phyloP scores from a whole-genome alignment of 2,329 filamentous ascomycete genomes.

The Myriosclerotinia curreyana region DNA sequence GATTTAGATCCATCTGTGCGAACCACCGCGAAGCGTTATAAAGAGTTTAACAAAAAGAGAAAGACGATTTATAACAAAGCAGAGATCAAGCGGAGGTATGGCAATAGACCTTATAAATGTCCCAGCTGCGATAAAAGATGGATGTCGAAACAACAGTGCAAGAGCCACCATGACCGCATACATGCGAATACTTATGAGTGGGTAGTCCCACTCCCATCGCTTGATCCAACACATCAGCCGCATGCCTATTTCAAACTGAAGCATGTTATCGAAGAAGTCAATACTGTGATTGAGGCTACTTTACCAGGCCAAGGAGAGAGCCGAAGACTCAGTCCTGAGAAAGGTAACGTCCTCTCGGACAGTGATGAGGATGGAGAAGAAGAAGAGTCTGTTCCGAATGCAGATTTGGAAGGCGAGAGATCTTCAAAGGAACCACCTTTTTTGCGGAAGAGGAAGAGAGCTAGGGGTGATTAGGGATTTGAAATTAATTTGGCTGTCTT shows the following conservation, averaged over 20 bases:
- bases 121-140: slow-evolving; percentile 1
- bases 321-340: slow-evolving; percentile 85
- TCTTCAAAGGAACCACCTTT: neutral
- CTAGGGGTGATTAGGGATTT: neutral
- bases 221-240: neutral
- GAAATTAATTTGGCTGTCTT: no score
- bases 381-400: neutral
- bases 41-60: neutral
- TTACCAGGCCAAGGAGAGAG: slow-evolving; percentile 76
- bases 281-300: slow-evolving; percentile 87
- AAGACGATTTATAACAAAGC: neutral
- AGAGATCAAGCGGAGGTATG: neutral
- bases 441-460: neutral
- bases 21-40: neutral
- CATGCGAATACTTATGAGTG: neutral
- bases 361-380: neutral
- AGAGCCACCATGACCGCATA: neutral
- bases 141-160: neutral
- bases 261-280: slow-evolving; percentile 97
- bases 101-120: neutral
- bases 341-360: slow-evolving; percentile 78
- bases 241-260: slow-evolving; percentile 95
- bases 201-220: neutral
- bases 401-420: neutral
- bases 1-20: neutral